Evolutionary conservation across 495 filamentous ascomycete species (phyloP).

Genomic region (Penicillium soppii): DNA sequence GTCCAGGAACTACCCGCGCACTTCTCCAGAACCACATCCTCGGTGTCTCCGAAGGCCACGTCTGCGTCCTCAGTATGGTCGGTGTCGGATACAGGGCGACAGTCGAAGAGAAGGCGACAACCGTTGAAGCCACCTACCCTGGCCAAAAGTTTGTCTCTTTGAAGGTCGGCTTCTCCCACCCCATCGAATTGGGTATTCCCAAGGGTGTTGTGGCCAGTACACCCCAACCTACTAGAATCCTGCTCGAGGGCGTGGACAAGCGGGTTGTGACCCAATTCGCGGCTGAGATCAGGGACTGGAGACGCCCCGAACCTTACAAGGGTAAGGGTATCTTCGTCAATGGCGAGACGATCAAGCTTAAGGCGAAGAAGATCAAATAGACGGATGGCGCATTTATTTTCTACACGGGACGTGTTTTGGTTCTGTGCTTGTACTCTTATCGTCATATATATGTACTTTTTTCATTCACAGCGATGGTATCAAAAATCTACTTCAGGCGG

Average conservation of each 20-base stretch:
- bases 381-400: constrained; percentile 18
- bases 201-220: constrained; percentile 81
- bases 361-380: constrained; percentile 98
- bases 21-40: constrained; percentile 87
- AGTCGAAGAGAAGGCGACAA: constrained; percentile 73
- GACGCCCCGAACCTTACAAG: constrained; percentile 95
- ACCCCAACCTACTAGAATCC: constrained; percentile 89
- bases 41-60: constrained; percentile 94
- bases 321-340: constrained; percentile 98
- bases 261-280: constrained; percentile 86
- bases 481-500: constrained; percentile 25
- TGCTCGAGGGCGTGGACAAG: constrained; percentile 85
- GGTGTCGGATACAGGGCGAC: constrained; percentile 94
- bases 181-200: constrained; percentile 84
- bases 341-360: constrained; percentile 94
- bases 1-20: constrained; percentile 77
- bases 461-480: constrained; percentile 20
- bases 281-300: constrained; percentile 82
- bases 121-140: constrained; percentile 62
- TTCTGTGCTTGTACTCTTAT: constrained; percentile 40
- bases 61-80: constrained; percentile 87
- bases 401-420: constrained; percentile 27
- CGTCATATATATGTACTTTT: constrained; percentile 36
- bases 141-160: constrained; percentile 86
- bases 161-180: constrained; percentile 95